phyloP scores from a whole-genome alignment of 2,329 filamentous ascomycete species.

The Zasmidium angulare region DNA sequence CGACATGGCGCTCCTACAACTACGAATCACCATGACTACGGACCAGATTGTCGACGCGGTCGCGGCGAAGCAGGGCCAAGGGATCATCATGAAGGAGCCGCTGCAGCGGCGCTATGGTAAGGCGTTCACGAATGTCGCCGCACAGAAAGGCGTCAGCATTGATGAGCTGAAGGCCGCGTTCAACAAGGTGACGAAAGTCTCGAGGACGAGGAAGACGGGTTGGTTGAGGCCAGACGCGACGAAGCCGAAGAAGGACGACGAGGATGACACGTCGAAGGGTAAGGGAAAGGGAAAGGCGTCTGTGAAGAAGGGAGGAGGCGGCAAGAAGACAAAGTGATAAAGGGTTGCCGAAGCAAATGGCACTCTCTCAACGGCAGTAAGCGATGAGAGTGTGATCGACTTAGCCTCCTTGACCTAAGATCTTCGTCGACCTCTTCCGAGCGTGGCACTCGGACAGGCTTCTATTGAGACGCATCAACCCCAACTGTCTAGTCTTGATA shows the following conservation, averaged over 20 bases:
- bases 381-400: no score
- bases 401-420: no score
- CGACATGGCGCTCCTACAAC: not conserved
- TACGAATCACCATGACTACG: not conserved
- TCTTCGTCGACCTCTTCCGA: no score
- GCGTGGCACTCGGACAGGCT: no score
- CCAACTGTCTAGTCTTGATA: no score
- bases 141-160: not conserved
- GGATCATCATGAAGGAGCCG: not conserved
- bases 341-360: no score
- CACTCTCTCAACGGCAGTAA: no score
- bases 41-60: not conserved
- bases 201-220: not conserved
- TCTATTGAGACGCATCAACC: no score
- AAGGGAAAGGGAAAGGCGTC: no score
- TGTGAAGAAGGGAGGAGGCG: no score
- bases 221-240: not conserved
- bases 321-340: no score
- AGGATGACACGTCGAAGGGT: no score
- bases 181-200: not conserved
- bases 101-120: not conserved
- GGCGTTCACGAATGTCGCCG: not conserved
- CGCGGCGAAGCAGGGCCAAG: not conserved
- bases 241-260: not conserved
- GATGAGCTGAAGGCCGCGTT: not conserved